Base-by-base conservation (phyloP, 2,329 filamentous ascomycete species). In the Botrytis paeoniae region DNA sequence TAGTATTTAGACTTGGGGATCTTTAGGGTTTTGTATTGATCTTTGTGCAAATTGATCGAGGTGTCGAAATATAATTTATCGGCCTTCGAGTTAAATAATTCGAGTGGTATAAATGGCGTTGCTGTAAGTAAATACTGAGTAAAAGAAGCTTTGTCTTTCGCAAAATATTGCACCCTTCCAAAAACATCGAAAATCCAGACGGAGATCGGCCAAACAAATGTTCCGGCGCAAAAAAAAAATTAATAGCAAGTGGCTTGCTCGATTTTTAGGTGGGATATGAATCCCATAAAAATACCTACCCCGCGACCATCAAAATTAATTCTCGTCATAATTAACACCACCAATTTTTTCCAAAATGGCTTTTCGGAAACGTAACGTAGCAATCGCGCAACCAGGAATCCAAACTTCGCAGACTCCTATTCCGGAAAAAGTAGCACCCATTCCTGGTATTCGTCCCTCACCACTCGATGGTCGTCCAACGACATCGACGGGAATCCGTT, bases 401-500 rank as follows among this genome's bases (percentile, higher is more conserved):
- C 18, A 22, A 35, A 68, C 32, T 18, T 41, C 35, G 18, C 48
- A 69, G 25, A 45, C 29, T 25, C 48, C 62, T 0, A 68, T 57
- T n/a, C 9, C 39, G 10, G 70, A 72, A 68, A 75, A 80, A 71
- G 76, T 77, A 65, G 66, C 74, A 51, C 81, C 80, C 20, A 79
- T 80, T 29, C 83, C 85, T 61, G 90, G 91, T 29, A 87, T 94
- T 35, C 90, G 95, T 68, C 93, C 95, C 25, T 99, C 96, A 20
- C 93, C 95, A 64, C 85, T 97, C 45, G 95, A 97, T 80, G 95
- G 95, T 72, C 91, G 94, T 65, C 87, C 90, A 54, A 97, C 93
- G 12, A 98, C 93, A 3, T 99, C 96, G 0, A 98, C 96, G 0
- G 96, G 96, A 35, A 95, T 94, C 0, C 87, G 89, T 5, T 97